Evolutionary conservation across 371 early-diverging fungal species (phyloP).

Genomic region (Saksenaea vasiformis): DNA sequence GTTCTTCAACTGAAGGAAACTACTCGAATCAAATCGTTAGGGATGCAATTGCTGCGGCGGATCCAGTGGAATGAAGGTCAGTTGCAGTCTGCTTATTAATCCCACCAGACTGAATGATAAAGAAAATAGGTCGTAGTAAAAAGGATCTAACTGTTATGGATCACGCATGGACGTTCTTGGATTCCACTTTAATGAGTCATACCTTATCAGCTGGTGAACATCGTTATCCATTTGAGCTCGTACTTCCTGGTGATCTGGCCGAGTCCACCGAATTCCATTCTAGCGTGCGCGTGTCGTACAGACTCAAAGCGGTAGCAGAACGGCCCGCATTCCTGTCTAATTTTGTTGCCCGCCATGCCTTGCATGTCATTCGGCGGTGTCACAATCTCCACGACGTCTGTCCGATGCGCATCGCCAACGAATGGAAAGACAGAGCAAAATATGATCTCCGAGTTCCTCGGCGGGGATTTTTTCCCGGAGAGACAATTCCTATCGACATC

Average conservation of each 20-base stretch:
- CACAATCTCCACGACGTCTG: neutral
- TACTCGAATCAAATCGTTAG: constrained; percentile 27
- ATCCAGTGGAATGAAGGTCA: constrained; percentile 35
- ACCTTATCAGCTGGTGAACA: constrained; percentile 19
- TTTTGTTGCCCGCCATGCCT: constrained; percentile 16
- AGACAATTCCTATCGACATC: neutral
- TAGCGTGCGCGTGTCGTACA: constrained; percentile 37
- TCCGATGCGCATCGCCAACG: neutral
- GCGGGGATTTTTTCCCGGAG: neutral
- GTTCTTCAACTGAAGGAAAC: constrained; percentile 23
- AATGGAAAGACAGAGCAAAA: neutral
- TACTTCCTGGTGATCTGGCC: constrained; percentile 37
- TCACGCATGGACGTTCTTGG: constrained; percentile 34
- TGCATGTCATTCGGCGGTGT: constrained; percentile 15
- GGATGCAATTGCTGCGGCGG: constrained; percentile 21
- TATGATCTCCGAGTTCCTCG: neutral
- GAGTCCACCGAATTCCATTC: constrained; percentile 38
- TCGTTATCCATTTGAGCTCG: constrained; percentile 43
- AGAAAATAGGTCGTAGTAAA: neutral
- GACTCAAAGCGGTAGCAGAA: constrained; percentile 39
- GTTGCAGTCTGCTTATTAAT: constrained; percentile 6
- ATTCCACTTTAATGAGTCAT: constrained; percentile 17
- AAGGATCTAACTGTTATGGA: constrained; percentile 21
- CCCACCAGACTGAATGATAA: neutral
- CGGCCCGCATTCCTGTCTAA: constrained; percentile 38